Percentiles rank a stretch among this genome's conserved stretches.
Evolutionary conservation across 2,329 filamentous ascomycete species (phyloP).

Genomic region (Rhynchosporium agropyri): DNA sequence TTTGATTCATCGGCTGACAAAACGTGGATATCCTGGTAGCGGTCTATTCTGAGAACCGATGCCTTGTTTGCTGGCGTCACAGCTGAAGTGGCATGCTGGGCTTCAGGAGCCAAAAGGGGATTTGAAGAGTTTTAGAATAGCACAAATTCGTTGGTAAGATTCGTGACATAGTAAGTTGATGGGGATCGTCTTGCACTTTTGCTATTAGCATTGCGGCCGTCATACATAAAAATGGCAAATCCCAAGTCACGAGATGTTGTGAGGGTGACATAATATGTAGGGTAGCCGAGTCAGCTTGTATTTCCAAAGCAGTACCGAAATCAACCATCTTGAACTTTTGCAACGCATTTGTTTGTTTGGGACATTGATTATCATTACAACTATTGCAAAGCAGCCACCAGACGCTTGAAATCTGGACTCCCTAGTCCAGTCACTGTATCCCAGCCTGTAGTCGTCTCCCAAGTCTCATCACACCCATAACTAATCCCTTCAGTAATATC

Average conservation of each 20-base stretch:
- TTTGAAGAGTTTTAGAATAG: neutral
- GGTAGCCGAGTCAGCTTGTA: neutral
- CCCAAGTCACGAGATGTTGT: neutral
- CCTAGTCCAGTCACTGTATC: slow-evolving; percentile 51
- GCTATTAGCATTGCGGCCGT: neutral
- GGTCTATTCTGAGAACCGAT: neutral
- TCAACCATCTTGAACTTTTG: neutral
- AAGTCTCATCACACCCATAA: slow-evolving; percentile 37
- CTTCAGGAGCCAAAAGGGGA: neutral
- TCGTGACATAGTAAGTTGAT: neutral
- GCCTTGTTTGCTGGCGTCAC: neutral
- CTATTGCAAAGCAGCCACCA: slow-evolving; percentile 6
- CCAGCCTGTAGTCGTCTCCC: slow-evolving; percentile 47
- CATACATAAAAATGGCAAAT: no score
- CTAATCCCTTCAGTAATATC: slow-evolving; percentile 46
- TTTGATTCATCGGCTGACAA: neutral
- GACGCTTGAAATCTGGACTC: slow-evolving; percentile 20
- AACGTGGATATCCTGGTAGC: neutral
- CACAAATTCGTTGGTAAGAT: neutral
- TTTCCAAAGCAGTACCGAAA: neutral
- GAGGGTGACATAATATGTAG: neutral
- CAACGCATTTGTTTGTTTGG: neutral
- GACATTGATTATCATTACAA: neutral
- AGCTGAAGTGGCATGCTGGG: neutral
- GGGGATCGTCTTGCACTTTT: neutral